phyloP scores from a whole-genome alignment of 805 yeast genomes.

The Priceomyces haplophilus region DNA sequence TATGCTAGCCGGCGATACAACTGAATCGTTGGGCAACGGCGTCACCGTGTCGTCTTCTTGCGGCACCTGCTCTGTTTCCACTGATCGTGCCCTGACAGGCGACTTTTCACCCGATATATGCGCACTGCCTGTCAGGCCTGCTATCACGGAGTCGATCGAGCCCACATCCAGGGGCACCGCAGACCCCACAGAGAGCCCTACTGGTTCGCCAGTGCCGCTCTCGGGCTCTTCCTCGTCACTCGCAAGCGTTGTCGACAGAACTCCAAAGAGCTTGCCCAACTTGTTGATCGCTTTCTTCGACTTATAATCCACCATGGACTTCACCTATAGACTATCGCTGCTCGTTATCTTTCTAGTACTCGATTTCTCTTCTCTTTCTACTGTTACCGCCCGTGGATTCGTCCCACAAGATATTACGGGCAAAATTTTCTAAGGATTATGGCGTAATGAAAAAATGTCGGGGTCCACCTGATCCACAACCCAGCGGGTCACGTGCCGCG shows the following conservation, averaged over 20 bases:
- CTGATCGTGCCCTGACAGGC: background rate
- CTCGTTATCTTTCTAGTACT: slow-evolving; percentile 2
- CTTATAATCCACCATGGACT: slow-evolving; percentile 16
- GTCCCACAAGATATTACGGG: background rate
- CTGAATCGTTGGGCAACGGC: slow-evolving; percentile 11
- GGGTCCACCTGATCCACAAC: too few relatives aligned
- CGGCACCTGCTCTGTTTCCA: background rate
- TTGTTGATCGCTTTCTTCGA: slow-evolving; percentile 18
- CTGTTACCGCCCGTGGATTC: background rate
- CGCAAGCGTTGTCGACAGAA: slow-evolving; percentile 14
- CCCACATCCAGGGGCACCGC: background rate
- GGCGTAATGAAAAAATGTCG: background rate
- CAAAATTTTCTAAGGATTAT: background rate
- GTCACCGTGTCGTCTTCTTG: slow-evolving; percentile 12
- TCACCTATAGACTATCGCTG: background rate
- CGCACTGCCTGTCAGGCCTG: background rate
- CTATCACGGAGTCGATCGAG: background rate
- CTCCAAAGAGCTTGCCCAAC: slow-evolving; percentile 21
- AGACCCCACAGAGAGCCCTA: background rate
- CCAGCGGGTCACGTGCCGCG: too few relatives aligned
- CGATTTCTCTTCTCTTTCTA: slow-evolving; percentile 1
- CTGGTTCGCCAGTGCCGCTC: background rate
- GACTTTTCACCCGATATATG: background rate
- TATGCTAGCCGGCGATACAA: background rate
- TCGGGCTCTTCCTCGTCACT: slow-evolving; percentile 1